Conservation (phyloP, 2,329 filamentous ascomycete species). For the Fusarium sp. region DNA sequence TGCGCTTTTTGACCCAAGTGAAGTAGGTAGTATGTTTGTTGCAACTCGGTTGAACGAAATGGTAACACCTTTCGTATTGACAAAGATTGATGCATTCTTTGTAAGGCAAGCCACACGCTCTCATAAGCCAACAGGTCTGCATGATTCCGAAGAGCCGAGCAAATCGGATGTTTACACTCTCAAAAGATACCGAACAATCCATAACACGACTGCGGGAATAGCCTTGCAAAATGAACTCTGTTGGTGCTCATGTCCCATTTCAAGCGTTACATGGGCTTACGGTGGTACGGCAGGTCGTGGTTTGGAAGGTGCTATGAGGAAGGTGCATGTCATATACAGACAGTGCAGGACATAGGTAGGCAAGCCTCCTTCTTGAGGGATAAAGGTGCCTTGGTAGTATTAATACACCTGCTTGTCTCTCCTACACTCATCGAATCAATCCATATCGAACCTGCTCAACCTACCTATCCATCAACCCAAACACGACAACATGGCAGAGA, state of each 20-base stretch:
- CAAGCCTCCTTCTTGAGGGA: neutral
- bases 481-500: neutral
- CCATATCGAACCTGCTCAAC: neutral
- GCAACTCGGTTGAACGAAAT: neutral
- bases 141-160: conserved; percentile 11
- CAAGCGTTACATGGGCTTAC: neutral
- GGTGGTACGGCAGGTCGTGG: neutral
- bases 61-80: neutral
- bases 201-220: neutral
- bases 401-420: neutral
- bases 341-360: too few species aligned
- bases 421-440: neutral
- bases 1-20: neutral
- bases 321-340: neutral
- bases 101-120: conserved; percentile 29
- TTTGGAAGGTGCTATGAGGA: neutral
- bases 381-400: neutral
- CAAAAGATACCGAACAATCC: neutral
- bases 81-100: conserved; percentile 27
- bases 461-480: neutral
- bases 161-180: neutral
- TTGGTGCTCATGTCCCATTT: neutral
- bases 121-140: conserved; percentile 18
- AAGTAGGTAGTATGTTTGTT: neutral
- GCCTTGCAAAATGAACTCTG: neutral